Evolutionary conservation across 2,329 filamentous ascomycete species (phyloP).

Genomic region (Trichoderma sp.): DNA sequence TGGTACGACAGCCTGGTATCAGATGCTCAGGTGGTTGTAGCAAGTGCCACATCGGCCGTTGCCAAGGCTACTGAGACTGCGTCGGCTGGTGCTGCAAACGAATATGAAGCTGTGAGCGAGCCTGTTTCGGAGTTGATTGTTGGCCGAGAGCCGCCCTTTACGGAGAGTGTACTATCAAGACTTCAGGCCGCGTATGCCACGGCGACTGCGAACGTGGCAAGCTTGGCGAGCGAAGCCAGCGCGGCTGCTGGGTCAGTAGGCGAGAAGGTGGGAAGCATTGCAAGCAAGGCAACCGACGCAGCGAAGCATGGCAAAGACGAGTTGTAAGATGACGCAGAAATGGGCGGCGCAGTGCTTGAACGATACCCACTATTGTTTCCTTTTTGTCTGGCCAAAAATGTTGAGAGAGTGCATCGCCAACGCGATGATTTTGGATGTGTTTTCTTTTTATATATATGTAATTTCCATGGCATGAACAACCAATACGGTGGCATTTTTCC

Average conservation of each 20-base stretch:
- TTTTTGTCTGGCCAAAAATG: neutral
- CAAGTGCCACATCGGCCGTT: constrained; percentile 53
- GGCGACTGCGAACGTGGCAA: constrained; percentile 58
- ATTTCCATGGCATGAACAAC: neutral
- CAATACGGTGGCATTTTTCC: neutral
- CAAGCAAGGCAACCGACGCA: constrained; percentile 45
- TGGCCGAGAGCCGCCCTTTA: constrained; percentile 79
- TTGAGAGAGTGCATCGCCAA: neutral
- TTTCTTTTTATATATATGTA: constrained; percentile 3
- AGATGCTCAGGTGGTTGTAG: constrained; percentile 58
- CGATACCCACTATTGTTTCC: constrained; percentile 20
- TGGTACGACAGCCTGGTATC: constrained; percentile 53
- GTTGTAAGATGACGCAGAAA: constrained; percentile 36
- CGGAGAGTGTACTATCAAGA: constrained; percentile 74
- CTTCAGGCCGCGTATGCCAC: constrained; percentile 73
- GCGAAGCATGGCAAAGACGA: constrained; percentile 48
- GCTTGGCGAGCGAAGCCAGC: constrained; percentile 41
- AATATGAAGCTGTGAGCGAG: constrained; percentile 69
- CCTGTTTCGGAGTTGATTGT: constrained; percentile 75
- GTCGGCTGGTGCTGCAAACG: constrained; percentile 59
- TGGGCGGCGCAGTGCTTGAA: constrained; percentile 18
- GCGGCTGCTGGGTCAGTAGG: constrained; percentile 39
- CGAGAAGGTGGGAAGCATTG: constrained; percentile 42
- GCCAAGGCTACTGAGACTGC: constrained; percentile 61
- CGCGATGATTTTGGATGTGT: neutral